Conservation (phyloP, 2,329 filamentous ascomycete genomes). For the Aspergillus pseudoviridinutans region DNA sequence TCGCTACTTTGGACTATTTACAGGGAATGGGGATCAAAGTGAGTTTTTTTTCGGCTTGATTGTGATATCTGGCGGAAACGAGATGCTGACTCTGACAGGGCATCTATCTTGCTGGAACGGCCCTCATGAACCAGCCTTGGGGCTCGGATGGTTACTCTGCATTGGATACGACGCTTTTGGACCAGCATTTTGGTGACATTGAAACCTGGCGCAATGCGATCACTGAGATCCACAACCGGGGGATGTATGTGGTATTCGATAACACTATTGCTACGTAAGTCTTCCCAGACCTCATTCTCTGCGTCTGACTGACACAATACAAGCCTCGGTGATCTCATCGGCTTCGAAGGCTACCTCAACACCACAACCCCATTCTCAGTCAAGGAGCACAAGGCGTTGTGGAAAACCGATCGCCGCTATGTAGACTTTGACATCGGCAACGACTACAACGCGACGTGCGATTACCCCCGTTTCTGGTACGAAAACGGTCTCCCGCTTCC, state of each 20-base stretch:
- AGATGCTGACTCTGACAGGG: conserved; percentile 34
- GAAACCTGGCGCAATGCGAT: conserved; percentile 55
- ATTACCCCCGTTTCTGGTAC: conserved; percentile 60
- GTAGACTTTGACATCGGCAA: conserved; percentile 55
- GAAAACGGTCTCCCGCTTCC: conserved; percentile 51
- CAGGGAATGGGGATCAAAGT: conserved; percentile 61
- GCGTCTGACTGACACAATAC: neutral
- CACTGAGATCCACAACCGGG: conserved; percentile 54
- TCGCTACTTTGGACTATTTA: conserved; percentile 61
- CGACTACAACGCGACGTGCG: conserved; percentile 49
- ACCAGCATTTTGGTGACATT: conserved; percentile 58
- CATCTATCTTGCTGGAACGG: conserved; percentile 58
- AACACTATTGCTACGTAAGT: conserved; percentile 60
- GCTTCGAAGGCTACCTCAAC: conserved; percentile 58
- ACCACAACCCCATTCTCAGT: conserved; percentile 51
- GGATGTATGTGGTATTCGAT: conserved; percentile 63
- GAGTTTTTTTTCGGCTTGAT: neutral
- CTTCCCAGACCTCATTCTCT: too few species aligned
- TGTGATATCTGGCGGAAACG: neutral
- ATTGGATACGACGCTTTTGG: conserved; percentile 59
- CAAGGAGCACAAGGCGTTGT: conserved; percentile 54
- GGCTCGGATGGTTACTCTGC: conserved; percentile 56
- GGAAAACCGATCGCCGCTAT: conserved; percentile 53
- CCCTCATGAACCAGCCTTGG: conserved; percentile 62
- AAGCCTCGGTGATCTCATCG: conserved; percentile 55